Evolutionary conservation across 1,284 basidiomycete species (phyloP).

Genomic region (Ustilago cynodontis): DNA sequence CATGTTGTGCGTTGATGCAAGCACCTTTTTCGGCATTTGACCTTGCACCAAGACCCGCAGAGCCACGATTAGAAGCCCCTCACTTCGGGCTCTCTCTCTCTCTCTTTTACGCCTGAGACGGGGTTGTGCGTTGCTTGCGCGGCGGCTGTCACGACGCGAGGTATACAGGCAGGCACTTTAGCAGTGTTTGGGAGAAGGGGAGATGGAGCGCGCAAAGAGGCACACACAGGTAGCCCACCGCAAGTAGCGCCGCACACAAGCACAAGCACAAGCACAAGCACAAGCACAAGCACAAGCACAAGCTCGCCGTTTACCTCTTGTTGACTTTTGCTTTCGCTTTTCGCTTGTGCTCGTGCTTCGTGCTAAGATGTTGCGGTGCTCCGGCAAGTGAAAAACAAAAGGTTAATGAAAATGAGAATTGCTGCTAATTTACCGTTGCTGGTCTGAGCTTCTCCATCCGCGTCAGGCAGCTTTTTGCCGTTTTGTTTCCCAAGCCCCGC

Average conservation of each 20-base stretch:
- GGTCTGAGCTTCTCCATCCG: neutral
- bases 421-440: no score
- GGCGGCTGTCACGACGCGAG: neutral
- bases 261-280: neutral
- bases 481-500: neutral
- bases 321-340: neutral
- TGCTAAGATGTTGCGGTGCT: neutral
- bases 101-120: no score
- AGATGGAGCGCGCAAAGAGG: neutral
- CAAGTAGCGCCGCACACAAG: neutral
- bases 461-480: neutral
- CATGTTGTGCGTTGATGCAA: slow-evolving; percentile 1
- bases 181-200: neutral
- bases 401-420: neutral
- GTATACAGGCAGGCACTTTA: neutral
- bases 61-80: neutral
- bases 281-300: neutral
- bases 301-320: neutral
- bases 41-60: neutral
- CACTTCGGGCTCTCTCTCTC: neutral
- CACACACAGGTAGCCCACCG: neutral
- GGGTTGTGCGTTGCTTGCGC: neutral
- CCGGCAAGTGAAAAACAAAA: neutral
- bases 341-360: neutral
- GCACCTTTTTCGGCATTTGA: slow-evolving; percentile 2